Evolutionary conservation across 169 alveolate species (phyloP).

Genomic region (Plasmodium knowlesi): DNA sequence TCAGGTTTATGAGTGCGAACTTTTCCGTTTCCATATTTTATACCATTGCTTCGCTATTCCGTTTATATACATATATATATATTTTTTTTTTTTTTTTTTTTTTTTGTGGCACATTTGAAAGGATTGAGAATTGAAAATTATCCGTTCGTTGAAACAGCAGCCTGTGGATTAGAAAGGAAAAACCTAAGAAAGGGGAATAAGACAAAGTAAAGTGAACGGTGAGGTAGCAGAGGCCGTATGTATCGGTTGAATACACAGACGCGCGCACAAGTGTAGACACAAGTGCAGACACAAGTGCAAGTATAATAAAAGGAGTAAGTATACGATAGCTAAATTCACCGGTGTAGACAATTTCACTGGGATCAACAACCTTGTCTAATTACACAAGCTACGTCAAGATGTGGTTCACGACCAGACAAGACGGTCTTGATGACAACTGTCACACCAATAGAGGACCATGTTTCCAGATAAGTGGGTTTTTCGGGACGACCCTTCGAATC

Average conservation of each 20-base stretch:
- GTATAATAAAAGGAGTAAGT: background rate
- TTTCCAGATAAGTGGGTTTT: conserved; percentile 83
- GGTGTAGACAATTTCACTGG: background rate
- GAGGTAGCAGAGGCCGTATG: background rate
- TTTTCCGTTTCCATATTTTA: conserved; percentile 27
- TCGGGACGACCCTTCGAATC: conserved; percentile 84
- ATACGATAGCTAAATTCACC: background rate
- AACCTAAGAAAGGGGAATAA: background rate
- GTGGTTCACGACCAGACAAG: conserved; percentile 92
- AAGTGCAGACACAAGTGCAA: conserved; percentile 6
- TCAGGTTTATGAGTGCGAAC: conserved; percentile 47
- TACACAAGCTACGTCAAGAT: conserved; percentile 61
- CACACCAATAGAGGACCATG: conserved; percentile 91
- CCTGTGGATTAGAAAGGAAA: background rate
- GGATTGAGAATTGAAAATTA: conserved; percentile 30
- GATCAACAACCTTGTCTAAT: background rate
- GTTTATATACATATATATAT: background rate
- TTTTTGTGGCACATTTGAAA: conserved; percentile 51
- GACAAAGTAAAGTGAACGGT: background rate
- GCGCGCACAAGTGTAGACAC: background rate
- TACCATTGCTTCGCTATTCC: background rate
- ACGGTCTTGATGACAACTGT: conserved; percentile 89
- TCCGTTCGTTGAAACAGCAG: conserved; percentile 24
- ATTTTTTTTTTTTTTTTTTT: background rate
- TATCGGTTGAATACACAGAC: conserved; percentile 9